These are phyloP conservation scores for Mucor mucedo DNA, from an alignment of 371 early-diverging fungal species.

Conservation along the genomic window DNA sequence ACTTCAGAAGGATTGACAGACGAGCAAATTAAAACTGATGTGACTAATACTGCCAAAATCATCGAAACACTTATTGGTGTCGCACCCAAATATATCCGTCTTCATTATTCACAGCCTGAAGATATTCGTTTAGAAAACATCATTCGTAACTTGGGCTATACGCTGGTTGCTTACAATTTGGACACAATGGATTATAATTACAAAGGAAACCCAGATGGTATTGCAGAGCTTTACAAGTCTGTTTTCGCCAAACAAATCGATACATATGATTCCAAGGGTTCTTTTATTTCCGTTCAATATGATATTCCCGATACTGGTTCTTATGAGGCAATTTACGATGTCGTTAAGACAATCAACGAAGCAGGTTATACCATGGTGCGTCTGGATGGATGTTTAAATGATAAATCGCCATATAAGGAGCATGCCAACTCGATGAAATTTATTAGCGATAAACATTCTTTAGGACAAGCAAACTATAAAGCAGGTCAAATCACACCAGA, in stretches of 20 bases:
- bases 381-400: slow-evolving; percentile 60
- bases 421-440: slow-evolving; percentile 28
- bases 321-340: slow-evolving; percentile 50
- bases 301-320: slow-evolving; percentile 63
- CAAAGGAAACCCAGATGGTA: slow-evolving; percentile 43
- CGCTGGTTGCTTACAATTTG: slow-evolving; percentile 55
- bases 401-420: slow-evolving; percentile 55
- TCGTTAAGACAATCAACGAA: slow-evolving; percentile 50
- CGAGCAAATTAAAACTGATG: slow-evolving; percentile 51
- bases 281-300: slow-evolving; percentile 58
- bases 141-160: slow-evolving; percentile 52
- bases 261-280: slow-evolving; percentile 60
- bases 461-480: slow-evolving; percentile 54
- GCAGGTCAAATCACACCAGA: slow-evolving; percentile 46
- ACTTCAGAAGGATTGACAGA: slow-evolving; percentile 50
- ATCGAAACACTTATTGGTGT: slow-evolving; percentile 56
- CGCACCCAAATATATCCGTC: slow-evolving; percentile 56
- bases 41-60: slow-evolving; percentile 52
- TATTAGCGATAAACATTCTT: slow-evolving; percentile 54
- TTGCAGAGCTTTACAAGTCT: slow-evolving; percentile 46
- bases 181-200: slow-evolving; percentile 59
- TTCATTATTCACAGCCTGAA: slow-evolving; percentile 57
- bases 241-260: slow-evolving; percentile 56
- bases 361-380: slow-evolving; percentile 62
- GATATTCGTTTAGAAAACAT: slow-evolving; percentile 49